Base-by-base conservation (phyloP, 495 filamentous ascomycete species). In the Hyaloscypha bicolor region DNA sequence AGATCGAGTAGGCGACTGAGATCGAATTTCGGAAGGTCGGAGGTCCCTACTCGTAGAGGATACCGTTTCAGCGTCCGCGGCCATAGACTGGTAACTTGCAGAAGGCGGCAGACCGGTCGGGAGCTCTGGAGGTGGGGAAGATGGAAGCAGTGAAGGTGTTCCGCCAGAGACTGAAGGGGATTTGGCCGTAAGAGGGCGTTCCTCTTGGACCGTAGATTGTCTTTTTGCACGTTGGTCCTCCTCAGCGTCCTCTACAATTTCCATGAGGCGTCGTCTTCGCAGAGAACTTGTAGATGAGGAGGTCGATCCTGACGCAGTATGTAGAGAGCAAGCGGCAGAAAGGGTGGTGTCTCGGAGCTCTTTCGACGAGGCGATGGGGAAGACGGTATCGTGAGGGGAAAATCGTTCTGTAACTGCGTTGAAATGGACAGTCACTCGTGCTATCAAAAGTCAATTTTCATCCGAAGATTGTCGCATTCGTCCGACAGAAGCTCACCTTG, bases 351-450 rank as follows among this genome's bases (percentile, higher is more conserved):
- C 96, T 70, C 86, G 93, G 67, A 99, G 84, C 48, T 96, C 93
- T 70, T 91, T 88, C 12, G 93, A 80, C 35, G 84, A 78, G 29
- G 88, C 79, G 61, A 97, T 89, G 29, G 86, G 80, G 74, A 97
- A 91, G 21, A 88, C 84, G 4, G 92, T 91, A 75, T 98, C 94
- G 77, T 93, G 90, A 2, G 94, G 94, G 51, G 89, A 86, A 77
- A 97, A 96, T 62, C 87, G 89, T 70, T 98, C 94, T 56, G 88
- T 85, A 56, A 99, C 79, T 35, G 92, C 88, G 65, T 91, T 90
- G 73, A 97, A 97, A 76, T 99, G 96, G 9, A 99, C 95, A n/a
- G 92, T 86, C 31, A 91, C 92, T 69, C 95, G 93, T 62, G 93
- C 95, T 98, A 69, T 32, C 61, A n/a, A 45, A 64, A 39, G 29